Base-by-base conservation (phyloP, 2,329 filamentous ascomycete species). In the Colletotrichum sp. region DNA sequence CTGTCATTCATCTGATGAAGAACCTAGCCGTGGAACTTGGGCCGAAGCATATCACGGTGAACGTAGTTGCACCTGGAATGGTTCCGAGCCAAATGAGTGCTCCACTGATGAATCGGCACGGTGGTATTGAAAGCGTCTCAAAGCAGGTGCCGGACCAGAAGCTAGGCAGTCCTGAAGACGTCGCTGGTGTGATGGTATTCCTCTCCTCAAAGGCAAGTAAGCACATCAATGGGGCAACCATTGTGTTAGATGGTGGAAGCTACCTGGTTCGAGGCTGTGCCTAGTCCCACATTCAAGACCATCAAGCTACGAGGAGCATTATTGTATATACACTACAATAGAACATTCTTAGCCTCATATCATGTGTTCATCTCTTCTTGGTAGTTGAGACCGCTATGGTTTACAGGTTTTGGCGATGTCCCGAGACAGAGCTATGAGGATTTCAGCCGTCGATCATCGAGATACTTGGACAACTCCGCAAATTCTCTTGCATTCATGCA, bases 391-490 rank as follows among this genome's bases (percentile, higher is more conserved):
- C 3, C 3, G 38, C 38, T 3, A 12, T n/a, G 38, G 3, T n/a
- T n/a, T n/a, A 3, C 5, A 12, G 18, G 38, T 2, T n/a, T 48
- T 48, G 38, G 38, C 12, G 3, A 48, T 48, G 18, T n/a, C 18
- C 3, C 1, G 1, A 3, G 38, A 48, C 38, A 4, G 5, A 9
- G 9, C 18, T 48, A 3, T n/a, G 5, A 3, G 0, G 18, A 48
- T 48, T 48, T 48, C 38, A n/a, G 9, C 3, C 18, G 18, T 48
- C 9, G 1, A n/a, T 5, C 18, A n/a, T 48, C 18, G 18, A 6
- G 2, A 4, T 0, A 1, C 38, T 48, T 48, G 5, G 38, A 48
- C 18, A 48, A n/a, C 18, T 48, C 38, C 38, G 38, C 38, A n/a
- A n/a, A 9, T 12, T n/a, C 18, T n/a, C 18, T 48, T 48, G 38